These are phyloP conservation scores for Tetrapyrgos nigripes DNA, from an alignment of 1,284 basidiomycete species.

Conservation along the genomic window DNA sequence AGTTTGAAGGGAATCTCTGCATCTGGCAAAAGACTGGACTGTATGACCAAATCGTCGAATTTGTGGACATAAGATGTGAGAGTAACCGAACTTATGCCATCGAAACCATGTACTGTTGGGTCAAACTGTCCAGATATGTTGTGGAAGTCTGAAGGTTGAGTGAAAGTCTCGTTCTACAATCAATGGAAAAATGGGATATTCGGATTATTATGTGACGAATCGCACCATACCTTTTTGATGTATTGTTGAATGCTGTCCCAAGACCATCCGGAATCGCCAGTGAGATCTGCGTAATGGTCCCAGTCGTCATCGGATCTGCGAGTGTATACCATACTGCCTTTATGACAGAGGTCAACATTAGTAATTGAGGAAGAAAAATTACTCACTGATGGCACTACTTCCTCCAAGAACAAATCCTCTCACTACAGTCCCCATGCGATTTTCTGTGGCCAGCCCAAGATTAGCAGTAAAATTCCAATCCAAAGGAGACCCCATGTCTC, in stretches of 20 bases:
- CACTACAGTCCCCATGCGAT: no score
- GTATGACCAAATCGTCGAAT: constrained; percentile 28
- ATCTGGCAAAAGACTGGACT: constrained; percentile 19
- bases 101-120: constrained; percentile 27
- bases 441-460: no score
- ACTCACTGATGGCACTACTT: no score
- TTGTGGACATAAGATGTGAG: constrained; percentile 29
- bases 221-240: no score
- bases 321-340: constrained; percentile 49
- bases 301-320: constrained; percentile 48
- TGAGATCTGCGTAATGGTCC: constrained; percentile 41
- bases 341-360: no score
- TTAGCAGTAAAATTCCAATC: no score
- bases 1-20: constrained; percentile 30
- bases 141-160: constrained; percentile 23
- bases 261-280: no score
- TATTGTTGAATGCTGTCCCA: no score
- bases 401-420: no score
- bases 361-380: no score
- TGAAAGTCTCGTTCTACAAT: constrained; percentile 23
- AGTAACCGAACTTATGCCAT: no score
- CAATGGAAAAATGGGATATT: neutral
- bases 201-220: neutral
- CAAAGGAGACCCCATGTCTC: no score
- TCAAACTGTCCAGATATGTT: constrained; percentile 25